phyloP scores from a whole-genome alignment of 2,329 filamentous ascomycete genomes.

The Diaporthe caulivora region DNA sequence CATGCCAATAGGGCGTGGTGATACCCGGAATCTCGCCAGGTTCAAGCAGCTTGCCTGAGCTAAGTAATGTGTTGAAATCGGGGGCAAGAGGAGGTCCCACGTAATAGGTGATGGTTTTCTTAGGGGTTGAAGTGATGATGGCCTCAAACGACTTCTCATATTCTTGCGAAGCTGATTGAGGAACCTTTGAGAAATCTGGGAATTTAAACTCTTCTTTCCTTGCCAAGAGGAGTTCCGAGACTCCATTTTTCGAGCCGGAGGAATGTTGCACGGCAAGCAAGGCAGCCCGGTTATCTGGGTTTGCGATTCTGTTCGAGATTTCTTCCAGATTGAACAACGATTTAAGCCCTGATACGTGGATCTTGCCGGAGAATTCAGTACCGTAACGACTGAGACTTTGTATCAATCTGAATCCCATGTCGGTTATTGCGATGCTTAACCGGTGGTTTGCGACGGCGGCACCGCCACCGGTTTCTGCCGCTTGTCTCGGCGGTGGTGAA shows the following conservation, averaged over 20 bases:
- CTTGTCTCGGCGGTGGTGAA: no score
- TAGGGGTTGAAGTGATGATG: not conserved
- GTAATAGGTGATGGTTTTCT: not conserved
- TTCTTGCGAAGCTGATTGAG: not conserved
- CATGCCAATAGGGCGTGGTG: not conserved
- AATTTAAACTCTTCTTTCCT: not conserved
- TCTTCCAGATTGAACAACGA: not conserved
- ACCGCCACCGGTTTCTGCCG: no score
- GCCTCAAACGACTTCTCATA: not conserved
- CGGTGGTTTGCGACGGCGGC: no score
- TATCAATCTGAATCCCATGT: not conserved
- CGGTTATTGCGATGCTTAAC: no score
- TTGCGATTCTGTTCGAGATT: not conserved
- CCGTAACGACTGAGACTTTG: not conserved
- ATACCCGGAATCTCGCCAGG: not conserved
- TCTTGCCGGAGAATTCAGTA: not conserved
- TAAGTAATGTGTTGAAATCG: not conserved
- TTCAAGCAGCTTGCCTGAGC: not conserved
- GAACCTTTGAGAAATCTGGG: not conserved
- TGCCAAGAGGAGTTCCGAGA: not conserved
- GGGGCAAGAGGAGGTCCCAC: not conserved
- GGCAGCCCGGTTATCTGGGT: not conserved
- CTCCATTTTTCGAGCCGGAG: not conserved
- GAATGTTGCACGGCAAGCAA: not conserved
- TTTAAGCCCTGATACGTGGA: not conserved